These are phyloP conservation scores for Neurospora sp. DNA, from an alignment of 495 filamentous ascomycete species.

Conservation along the genomic window DNA sequence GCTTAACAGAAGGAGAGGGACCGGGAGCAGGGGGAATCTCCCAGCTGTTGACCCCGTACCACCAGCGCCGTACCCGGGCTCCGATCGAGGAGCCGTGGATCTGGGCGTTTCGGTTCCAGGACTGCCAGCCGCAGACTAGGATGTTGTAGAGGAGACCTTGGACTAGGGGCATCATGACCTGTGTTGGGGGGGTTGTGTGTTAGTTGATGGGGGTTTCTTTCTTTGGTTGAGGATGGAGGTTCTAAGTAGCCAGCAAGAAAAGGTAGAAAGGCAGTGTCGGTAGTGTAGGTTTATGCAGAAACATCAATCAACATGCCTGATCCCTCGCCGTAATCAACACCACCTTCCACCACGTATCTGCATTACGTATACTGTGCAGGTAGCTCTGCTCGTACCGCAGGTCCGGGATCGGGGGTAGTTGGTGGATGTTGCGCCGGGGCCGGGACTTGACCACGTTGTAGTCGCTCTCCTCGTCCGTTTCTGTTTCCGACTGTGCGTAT, in stretches of 20 bases:
- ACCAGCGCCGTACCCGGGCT: conserved; percentile 69
- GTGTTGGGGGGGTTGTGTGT: not conserved
- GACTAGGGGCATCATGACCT: conserved; percentile 73
- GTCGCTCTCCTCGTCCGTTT: conserved; percentile 20
- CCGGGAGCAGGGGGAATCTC: conserved; percentile 33
- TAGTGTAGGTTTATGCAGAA: not conserved
- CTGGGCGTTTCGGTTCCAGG: conserved; percentile 66
- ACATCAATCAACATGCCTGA: conserved; percentile 48
- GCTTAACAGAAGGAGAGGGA: not conserved
- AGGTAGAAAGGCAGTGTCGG: not conserved
- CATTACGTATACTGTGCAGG: conserved; percentile 67
- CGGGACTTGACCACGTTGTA: conserved; percentile 44
- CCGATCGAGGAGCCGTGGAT: conserved; percentile 62
- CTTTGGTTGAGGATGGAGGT: not conserved
- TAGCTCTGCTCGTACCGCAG: conserved; percentile 97
- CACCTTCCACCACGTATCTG: conserved; percentile 66
- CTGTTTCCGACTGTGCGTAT: conserved; percentile 12
- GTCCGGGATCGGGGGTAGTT: conserved; percentile 81
- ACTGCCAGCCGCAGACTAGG: conserved; percentile 67
- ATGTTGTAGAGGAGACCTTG: conserved; percentile 82
- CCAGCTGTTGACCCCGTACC: conserved; percentile 89
- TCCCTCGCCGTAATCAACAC: conserved; percentile 78
- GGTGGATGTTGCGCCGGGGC: conserved; percentile 32
- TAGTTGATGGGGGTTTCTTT: not conserved
- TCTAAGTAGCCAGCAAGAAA: not conserved